Evolutionary conservation across 164 flowering plant genomes (phyloP), one percentile per base, ranked within the genome.

Genomic region (Nymphaea colorata): DNA sequence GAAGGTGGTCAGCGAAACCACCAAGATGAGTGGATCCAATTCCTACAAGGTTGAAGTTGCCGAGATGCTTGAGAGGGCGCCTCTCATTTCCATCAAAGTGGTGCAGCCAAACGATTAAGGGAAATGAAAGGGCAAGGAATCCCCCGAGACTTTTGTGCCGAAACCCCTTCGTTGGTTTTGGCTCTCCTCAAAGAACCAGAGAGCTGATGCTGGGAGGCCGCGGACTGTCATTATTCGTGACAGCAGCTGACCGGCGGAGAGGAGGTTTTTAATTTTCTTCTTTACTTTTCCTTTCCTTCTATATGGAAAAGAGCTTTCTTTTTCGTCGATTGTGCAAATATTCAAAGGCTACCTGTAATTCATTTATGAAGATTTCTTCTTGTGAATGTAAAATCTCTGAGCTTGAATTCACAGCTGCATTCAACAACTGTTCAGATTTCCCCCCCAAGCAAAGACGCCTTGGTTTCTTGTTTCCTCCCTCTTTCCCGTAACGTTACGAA

Each of bases 61-160:
- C 2, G 69, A 67, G 47, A 68, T 6, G 8, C 17, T 45, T 15
- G 36, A 62, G 3, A 15, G 18, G 14, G 62, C 41, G 12, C 53
- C 16, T 12, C 17, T 60, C 59, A 17, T 68, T 42, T 43, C 70
- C 43, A 12, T 60, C 70, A 68, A 59, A 55, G 64, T 68, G 51
- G 64, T 68, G 64, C 41, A 60, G 6, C 44, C 16, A n/a, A 11
- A 60, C 62, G 5, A 25, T 7, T 65, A 41, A 47, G 55, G 10
- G 1, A 6, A 6, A 47, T 47, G n/a, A n/a, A n/a, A n/a, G n/a
- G n/a, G n/a, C n/a, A n/a, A n/a, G n/a, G n/a, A n/a, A n/a, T n/a
- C n/a, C n/a, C n/a, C n/a, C n/a, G n/a, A n/a, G n/a, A n/a, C n/a
- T n/a, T n/a, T n/a, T n/a, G n/a, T n/a, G n/a, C n/a, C n/a, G n/a